Base-by-base conservation (phyloP, 2,329 filamentous ascomycete species). In the Phialemonium atrogriseum region DNA sequence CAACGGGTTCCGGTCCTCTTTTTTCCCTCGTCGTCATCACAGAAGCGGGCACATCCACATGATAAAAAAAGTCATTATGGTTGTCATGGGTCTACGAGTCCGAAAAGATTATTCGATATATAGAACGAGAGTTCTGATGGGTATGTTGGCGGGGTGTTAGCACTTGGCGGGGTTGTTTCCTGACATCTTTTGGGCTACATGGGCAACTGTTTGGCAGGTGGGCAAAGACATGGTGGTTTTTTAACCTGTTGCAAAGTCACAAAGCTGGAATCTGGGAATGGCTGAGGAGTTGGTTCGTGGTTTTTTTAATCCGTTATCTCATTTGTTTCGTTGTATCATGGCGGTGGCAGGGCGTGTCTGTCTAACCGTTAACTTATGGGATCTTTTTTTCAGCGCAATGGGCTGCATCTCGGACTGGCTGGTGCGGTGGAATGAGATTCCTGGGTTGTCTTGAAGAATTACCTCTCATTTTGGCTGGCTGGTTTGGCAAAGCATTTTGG, bases 41-140 rank as follows among this genome's bases (percentile, higher is more conserved):
- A 47, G 47, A 51, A 56, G 54, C 52, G 55, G 50, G 49, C 47
- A 44, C 48, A 56, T 49, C 42, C 40, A 49, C 49, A 60, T 58
- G 59, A 55, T 60, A 62, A 58, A 56, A 56, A 56, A 58, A 55
- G 56, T 55, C 40, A 40, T 48, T 36, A 48, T 38, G 46, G 47
- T 61, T 55, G 59, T 62, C 55, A 68, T 58, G 64, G 63, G 52
- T 68, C 47, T 56, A 69, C 64, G 60, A 64, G 59, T 50, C 60
- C 56, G 59, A 64, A 64, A 66, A 60, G 49, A 58, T 53, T 52
- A 56, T 54, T 55, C 46, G 55, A 60, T 57, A 65, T 67, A 68
- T 71, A 70, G 66, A 66, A 53, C 55, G 54, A 60, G 55, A 58
- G 51, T 33, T 23, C 18, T 24, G 32, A n/a, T 30, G 22, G 13